These are phyloP conservation scores for Penicillium sp. DNA, from an alignment of 2,329 filamentous ascomycete species.

Conservation along the genomic window DNA sequence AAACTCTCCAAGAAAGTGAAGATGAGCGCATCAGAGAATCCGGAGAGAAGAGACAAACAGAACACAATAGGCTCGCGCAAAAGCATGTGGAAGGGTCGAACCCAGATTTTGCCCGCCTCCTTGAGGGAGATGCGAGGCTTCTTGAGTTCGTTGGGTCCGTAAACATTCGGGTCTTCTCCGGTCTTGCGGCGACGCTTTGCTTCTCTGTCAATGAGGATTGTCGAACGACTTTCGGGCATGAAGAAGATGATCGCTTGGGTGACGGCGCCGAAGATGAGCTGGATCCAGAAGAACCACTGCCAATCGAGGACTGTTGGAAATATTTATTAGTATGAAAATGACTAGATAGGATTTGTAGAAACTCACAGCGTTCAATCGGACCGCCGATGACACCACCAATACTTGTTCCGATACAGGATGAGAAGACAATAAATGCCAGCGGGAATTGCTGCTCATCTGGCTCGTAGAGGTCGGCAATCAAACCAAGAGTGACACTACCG, in stretches of 20 bases:
- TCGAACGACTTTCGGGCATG: conserved; percentile 57
- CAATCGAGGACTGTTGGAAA: conserved; percentile 38
- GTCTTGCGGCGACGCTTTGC: conserved; percentile 55
- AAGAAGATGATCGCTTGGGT: conserved; percentile 51
- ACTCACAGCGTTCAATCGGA: conserved; percentile 41
- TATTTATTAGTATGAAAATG: background rate
- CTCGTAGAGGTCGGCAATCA: conserved; percentile 59
- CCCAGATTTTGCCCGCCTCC: conserved; percentile 57
- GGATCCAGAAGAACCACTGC: conserved; percentile 62
- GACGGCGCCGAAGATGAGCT: conserved; percentile 57
- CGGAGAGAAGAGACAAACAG: conserved; percentile 57
- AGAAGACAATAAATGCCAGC: conserved; percentile 56
- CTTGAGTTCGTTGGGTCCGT: conserved; percentile 66
- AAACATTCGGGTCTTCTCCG: conserved; percentile 51
- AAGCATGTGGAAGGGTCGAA: conserved; percentile 61
- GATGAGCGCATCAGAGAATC: conserved; percentile 62
- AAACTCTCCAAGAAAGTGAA: conserved; percentile 64
- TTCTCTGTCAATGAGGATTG: conserved; percentile 56
- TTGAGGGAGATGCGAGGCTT: conserved; percentile 47
- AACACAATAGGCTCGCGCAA: conserved; percentile 62
- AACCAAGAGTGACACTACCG: conserved; percentile 59
- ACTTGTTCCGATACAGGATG: conserved; percentile 52
- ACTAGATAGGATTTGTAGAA: background rate
- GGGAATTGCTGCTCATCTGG: conserved; percentile 55
- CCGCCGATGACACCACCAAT: conserved; percentile 54